Evolutionary conservation across 73 alveolate genomes (phyloP), one percentile per base, ranked within the genome.

Genomic region (Urostyla sp.): DNA sequence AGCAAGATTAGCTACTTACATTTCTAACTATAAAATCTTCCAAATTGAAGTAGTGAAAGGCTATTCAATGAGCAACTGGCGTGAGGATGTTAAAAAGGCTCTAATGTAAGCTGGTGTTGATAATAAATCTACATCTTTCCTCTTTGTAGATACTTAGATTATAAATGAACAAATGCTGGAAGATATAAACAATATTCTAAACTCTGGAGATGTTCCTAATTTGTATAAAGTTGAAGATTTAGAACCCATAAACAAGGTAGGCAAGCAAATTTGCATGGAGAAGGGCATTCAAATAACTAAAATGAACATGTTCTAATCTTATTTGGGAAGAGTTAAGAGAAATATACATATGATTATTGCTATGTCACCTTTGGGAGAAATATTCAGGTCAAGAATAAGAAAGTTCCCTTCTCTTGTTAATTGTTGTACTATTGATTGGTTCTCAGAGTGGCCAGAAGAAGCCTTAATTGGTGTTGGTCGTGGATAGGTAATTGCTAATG

Each of bases 341-440:
- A 97, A 97, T 87, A 95, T 98, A 58, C 99, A 98, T 86, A 92
- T 97, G 50, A 96, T 97, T 20, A 63, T 98, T 63, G 99, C 99
- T 1, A 95, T 98, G 99, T 91, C 99, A 18, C 99, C 99, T 0
- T 87, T 98, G 27, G 99, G 99, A 24, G 97, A 92, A 40, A 91
- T 95, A 36, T 98, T 98, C 90, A 76, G 95, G 0, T 93, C 98
- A 32, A 91, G 99, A 53, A 91, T 97, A 10, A 94, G 99, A 58
- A 98, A 95, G 98, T 98, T 97, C 98, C 99, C 99, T n/a, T 97
- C 99, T 38, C 92, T 97, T 44, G 98, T 97, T 28, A 97, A 96
- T 77, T 95, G 99, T 83, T 93, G 99, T 76, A 95, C 99, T 55
- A 94, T 97, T 30, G 97, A 91, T 84, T 95, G 96, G 97, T 90